phyloP scores from a whole-genome alignment of 176 grass and related monocot species.

The Saccharum spontaneum region DNA sequence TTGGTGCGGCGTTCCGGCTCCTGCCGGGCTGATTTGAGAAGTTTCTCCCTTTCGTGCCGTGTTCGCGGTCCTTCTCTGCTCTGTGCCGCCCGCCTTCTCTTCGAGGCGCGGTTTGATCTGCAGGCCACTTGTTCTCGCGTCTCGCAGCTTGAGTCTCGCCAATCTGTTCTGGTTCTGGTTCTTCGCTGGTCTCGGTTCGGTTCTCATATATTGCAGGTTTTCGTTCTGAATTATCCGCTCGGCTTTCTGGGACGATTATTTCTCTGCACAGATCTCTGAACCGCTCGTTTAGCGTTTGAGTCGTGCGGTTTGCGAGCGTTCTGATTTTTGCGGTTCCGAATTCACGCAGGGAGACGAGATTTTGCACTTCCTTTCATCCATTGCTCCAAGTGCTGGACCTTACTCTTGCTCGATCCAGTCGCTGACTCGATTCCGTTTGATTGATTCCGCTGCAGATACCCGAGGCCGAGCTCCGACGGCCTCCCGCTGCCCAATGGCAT shows the following conservation, averaged over 20 bases:
- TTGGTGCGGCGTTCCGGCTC: neutral
- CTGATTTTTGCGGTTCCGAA: slow-evolving; percentile 9
- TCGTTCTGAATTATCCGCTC: neutral
- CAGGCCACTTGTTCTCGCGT: neutral
- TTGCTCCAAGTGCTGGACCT: slow-evolving; percentile 22
- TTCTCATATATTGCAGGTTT: neutral
- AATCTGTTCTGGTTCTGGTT: neutral
- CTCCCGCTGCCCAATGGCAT: slow-evolving; percentile 45
- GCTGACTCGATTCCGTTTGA: neutral
- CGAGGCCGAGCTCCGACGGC: slow-evolving; percentile 58
- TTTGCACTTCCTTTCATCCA: neutral
- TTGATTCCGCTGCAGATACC: slow-evolving; percentile 47
- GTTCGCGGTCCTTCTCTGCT: neutral
- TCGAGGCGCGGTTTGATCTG: neutral
- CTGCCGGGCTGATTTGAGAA: neutral
- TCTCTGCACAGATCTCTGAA: slow-evolving; percentile 13
- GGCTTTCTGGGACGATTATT: neutral
- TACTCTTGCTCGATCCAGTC: slow-evolving; percentile 34
- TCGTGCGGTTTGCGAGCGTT: neutral
- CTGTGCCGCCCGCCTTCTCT: neutral
- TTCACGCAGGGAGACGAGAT: neutral
- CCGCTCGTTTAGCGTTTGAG: neutral
- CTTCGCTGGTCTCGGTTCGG: neutral
- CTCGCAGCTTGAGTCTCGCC: neutral
- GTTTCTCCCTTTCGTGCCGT: neutral